Conservation (phyloP, 352 stramenopile genomes). For the Phytophthora pisi region DNA sequence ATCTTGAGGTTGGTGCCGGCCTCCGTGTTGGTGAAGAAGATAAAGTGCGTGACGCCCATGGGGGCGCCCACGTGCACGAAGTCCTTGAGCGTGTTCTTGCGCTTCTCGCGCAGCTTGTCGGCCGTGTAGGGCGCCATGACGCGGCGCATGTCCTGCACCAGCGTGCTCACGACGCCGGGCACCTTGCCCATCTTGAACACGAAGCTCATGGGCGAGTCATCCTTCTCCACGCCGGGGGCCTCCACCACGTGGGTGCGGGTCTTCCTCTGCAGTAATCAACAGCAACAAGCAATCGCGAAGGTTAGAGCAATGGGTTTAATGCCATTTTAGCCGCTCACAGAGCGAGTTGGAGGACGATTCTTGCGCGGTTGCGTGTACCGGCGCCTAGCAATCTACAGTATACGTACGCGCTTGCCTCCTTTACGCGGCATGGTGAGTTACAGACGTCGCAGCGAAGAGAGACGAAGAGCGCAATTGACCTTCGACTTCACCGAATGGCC, state of each 20-base stretch:
- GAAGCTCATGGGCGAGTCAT: slow-evolving; percentile 91
- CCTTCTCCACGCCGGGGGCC: slow-evolving; percentile 67
- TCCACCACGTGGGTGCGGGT: slow-evolving; percentile 82
- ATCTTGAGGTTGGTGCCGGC: slow-evolving; percentile 95
- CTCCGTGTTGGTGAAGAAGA: slow-evolving; percentile 96
- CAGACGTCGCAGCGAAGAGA: neutral
- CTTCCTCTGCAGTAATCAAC: slow-evolving; percentile 60
- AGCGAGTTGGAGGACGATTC: neutral
- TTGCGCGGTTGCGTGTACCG: slow-evolving; percentile 5
- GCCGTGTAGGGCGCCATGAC: slow-evolving; percentile 96
- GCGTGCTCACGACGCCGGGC: slow-evolving; percentile 71
- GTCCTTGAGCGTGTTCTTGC: slow-evolving; percentile 93
- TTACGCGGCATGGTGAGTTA: slow-evolving; percentile 73
- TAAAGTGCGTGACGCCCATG: slow-evolving; percentile 97
- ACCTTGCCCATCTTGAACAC: slow-evolving; percentile 93
- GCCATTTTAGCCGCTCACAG: neutral
- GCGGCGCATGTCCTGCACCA: slow-evolving; percentile 94
- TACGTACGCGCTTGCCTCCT: slow-evolving; percentile 85
- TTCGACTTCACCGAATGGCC: slow-evolving; percentile 22
- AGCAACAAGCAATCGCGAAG: neutral
- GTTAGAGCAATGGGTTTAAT: slow-evolving; percentile 4
- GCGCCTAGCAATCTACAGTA: neutral
- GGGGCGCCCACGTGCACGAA: slow-evolving; percentile 90
- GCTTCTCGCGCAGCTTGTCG: slow-evolving; percentile 91
- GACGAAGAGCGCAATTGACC: slow-evolving; percentile 5